phyloP scores from a whole-genome alignment of 331 rosid genomes.

The Malus hybrid region DNA sequence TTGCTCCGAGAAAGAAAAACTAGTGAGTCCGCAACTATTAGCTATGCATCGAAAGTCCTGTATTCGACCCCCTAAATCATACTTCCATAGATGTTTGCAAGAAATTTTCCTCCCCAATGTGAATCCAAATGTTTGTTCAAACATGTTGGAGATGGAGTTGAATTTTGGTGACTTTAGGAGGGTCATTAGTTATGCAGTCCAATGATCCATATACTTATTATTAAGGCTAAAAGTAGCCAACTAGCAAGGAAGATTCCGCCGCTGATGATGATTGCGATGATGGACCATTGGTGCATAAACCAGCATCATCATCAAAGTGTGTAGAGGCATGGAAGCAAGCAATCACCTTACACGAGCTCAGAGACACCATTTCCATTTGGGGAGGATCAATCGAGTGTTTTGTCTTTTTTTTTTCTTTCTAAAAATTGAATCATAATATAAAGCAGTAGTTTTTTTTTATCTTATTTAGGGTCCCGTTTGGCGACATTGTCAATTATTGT shows the following conservation, averaged over 20 bases:
- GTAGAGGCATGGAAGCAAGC: conserved; percentile 1
- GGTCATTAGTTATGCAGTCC: neutral
- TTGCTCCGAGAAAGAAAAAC: neutral
- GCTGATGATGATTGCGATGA: conserved; percentile 10
- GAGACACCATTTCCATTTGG: conserved; percentile 1
- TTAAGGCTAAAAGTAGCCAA: neutral
- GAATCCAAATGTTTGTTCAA: neutral
- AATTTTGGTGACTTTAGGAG: neutral
- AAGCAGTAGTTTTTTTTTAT: neutral
- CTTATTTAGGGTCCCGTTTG: conserved; percentile 7
- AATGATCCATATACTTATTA: conserved; percentile 5
- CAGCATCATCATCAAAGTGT: conserved; percentile 13
- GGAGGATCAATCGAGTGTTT: conserved; percentile 5
- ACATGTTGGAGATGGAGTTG: neutral
- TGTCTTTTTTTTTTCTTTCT: neutral
- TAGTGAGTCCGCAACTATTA: too few relatives aligned
- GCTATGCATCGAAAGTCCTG: too few relatives aligned
- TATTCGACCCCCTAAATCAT: neutral
- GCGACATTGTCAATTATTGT: conserved; percentile 12
- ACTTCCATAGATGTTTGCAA: neutral
- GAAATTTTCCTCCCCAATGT: neutral
- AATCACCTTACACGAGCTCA: conserved; percentile 2
- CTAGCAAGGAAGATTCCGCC: conserved; percentile 12
- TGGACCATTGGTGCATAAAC: conserved; percentile 1
- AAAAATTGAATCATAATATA: too few relatives aligned